Percentiles rank a stretch among this genome's conserved stretches.
Conservation (phyloP, 192 early-diverging fungal species). For the Coemansia sp. region DNA sequence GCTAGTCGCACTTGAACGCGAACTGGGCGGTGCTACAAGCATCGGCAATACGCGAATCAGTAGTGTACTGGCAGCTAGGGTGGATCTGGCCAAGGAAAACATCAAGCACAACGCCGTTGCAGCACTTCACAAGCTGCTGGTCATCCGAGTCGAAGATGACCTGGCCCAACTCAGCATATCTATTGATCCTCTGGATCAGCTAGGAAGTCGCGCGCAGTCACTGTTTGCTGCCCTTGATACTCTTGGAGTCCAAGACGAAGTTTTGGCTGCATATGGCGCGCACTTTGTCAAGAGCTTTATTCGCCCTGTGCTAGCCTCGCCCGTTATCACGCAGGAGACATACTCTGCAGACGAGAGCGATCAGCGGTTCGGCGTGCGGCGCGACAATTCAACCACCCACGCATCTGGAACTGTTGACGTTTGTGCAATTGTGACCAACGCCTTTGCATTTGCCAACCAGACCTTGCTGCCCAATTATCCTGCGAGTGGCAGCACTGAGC, state of each 20-base stretch:
- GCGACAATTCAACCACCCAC: not conserved
- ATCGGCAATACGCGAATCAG: constrained; percentile 23
- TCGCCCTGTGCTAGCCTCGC: constrained; percentile 22
- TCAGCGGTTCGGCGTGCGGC: not conserved
- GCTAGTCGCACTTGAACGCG: constrained; percentile 4
- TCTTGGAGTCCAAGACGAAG: constrained; percentile 12
- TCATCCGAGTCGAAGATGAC: not conserved
- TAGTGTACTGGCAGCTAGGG: constrained; percentile 4
- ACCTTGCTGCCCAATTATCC: not conserved
- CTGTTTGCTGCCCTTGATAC: constrained; percentile 32
- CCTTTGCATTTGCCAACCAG: constrained; percentile 15
- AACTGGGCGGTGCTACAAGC: not conserved
- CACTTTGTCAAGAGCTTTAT: constrained; percentile 25
- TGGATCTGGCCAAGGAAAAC: constrained; percentile 19
- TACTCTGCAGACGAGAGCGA: not conserved
- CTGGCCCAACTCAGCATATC: not conserved
- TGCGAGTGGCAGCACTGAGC: not conserved
- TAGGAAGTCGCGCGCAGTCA: not conserved
- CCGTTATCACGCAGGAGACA: not conserved
- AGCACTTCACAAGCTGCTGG: constrained; percentile 1
- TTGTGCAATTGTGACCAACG: constrained; percentile 7
- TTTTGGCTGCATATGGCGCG: constrained; percentile 2
- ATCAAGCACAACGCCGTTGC: constrained; percentile 20
- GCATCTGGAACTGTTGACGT: not conserved
- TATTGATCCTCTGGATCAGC: not conserved